These are phyloP conservation scores for Mucor sp. DNA, from an alignment of 371 early-diverging fungal genomes.

Conservation along the genomic window DNA sequence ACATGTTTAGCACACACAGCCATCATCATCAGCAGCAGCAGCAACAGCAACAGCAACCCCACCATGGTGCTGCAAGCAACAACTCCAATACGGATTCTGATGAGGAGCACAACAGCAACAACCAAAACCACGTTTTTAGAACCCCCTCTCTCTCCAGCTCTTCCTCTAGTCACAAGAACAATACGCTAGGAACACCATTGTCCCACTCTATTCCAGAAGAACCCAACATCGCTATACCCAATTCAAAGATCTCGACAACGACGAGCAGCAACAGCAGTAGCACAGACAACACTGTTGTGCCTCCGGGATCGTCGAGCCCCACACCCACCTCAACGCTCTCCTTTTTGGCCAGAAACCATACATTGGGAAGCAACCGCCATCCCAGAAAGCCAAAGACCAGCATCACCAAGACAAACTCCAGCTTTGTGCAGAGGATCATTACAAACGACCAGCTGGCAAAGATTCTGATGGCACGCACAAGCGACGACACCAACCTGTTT, in stretches of 20 bases:
- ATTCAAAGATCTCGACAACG: not conserved
- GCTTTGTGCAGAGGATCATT: constrained; percentile 83
- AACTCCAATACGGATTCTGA: constrained; percentile 18
- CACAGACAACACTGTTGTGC: not conserved
- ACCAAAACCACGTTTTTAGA: constrained; percentile 6
- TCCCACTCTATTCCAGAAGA: constrained; percentile 23
- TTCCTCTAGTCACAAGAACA: constrained; percentile 26
- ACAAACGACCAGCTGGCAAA: constrained; percentile 82
- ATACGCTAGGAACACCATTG: constrained; percentile 4
- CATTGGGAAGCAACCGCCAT: constrained; percentile 12
- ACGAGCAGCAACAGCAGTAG: not conserved
- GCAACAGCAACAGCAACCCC: not conserved
- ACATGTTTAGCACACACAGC: constrained; percentile 23
- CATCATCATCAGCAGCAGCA: too few relatives aligned
- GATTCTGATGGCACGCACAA: constrained; percentile 69
- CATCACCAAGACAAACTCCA: constrained; percentile 65
- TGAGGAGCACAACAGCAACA: constrained; percentile 18
- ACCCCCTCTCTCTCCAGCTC: constrained; percentile 37
- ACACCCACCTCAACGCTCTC: constrained; percentile 34
- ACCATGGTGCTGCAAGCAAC: not conserved
- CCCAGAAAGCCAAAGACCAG: constrained; percentile 56
- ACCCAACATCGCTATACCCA: constrained; percentile 8
- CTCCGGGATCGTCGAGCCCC: constrained; percentile 1
- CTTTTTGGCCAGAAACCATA: constrained; percentile 32
- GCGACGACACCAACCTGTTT: constrained; percentile 79